Evolutionary conservation across 768 basidiomycete species (phyloP).

Genomic region (Tricholoma sp.): DNA sequence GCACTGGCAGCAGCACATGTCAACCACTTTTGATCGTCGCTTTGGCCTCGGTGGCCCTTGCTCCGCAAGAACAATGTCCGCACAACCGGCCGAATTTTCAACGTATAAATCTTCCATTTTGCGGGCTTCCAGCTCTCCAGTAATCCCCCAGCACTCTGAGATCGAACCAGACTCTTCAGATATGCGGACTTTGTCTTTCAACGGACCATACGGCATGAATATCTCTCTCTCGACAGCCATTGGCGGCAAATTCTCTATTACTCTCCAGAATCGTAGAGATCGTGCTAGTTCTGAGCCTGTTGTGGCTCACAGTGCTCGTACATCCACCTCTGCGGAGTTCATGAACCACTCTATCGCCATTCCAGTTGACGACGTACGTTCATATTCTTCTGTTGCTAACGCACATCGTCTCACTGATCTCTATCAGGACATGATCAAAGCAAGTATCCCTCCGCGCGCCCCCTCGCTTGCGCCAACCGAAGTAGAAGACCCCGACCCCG

Average conservation of each 20-base stretch:
- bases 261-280: conserved; percentile 3
- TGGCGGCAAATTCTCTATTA: conserved; percentile 6
- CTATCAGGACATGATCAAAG: not conserved
- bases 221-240: conserved; percentile 10
- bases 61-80: conserved; percentile 13
- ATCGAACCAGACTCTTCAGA: conserved; percentile 2
- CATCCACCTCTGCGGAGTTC: not conserved
- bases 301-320: not conserved
- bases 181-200: conserved; percentile 13
- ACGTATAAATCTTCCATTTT: conserved; percentile 10
- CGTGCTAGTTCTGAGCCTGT: conserved; percentile 14
- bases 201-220: conserved; percentile 11
- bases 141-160: conserved; percentile 1
- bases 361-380: conserved; percentile 8
- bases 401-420: not conserved
- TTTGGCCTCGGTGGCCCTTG: conserved; percentile 13
- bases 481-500: conserved; percentile 30
- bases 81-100: conserved; percentile 4
- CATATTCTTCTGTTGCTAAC: not conserved
- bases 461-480: conserved; percentile 34
- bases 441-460: conserved; percentile 8
- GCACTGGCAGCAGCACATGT: not conserved
- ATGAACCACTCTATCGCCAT: conserved; percentile 1
- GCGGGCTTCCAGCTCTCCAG: not conserved
- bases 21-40: conserved; percentile 1